Evolutionary conservation across 192 early-diverging fungal species (phyloP).

Genomic region (Coemansia sp.): DNA sequence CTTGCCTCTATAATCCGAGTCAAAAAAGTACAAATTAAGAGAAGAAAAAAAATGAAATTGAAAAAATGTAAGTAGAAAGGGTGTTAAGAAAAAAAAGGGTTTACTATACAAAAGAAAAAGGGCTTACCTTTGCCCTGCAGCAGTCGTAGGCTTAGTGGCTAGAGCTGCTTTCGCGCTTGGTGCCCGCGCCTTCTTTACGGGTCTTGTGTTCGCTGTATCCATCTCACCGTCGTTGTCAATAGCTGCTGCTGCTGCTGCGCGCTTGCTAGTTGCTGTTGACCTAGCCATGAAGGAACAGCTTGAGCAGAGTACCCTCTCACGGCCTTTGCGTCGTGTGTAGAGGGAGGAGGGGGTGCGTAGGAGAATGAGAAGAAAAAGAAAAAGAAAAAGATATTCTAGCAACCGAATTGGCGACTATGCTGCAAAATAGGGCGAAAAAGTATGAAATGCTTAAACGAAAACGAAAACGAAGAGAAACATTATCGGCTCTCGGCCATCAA

Average conservation of each 20-base stretch:
- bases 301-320: background rate
- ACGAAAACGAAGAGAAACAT: background rate
- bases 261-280: background rate
- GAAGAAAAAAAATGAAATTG: conserved; percentile 6
- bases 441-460: background rate
- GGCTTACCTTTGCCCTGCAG: conserved; percentile 4
- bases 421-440: background rate
- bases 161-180: background rate
- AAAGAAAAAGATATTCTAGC: background rate
- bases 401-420: background rate
- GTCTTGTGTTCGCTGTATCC: background rate
- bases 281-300: background rate
- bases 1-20: conserved; percentile 1
- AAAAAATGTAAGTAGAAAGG: background rate
- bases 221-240: background rate
- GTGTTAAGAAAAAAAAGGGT: background rate
- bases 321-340: background rate
- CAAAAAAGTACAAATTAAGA: background rate
- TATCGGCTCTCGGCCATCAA: too few relatives aligned
- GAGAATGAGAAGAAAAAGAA: background rate
- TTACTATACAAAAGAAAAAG: background rate
- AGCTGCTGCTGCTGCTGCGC: background rate
- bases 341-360: background rate
- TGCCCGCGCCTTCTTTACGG: background rate
- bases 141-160: background rate